Evolutionary conservation across 2,329 filamentous ascomycete species (phyloP), one percentile per base, ranked within the genome.

Genomic region (Aspergillus sp.): DNA sequence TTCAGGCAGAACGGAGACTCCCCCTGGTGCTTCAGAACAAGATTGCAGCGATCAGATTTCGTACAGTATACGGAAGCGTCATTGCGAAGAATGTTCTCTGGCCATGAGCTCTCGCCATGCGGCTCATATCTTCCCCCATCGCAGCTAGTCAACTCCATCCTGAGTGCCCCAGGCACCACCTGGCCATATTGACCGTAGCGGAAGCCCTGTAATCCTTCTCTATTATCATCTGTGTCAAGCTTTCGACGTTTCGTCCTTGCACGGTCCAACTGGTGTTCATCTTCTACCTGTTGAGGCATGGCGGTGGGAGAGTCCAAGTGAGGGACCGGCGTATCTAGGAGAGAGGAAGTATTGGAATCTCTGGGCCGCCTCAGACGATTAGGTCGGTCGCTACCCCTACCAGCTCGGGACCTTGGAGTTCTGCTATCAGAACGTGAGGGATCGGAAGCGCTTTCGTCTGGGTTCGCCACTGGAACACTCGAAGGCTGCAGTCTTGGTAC

Each of bases 61-160:
- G 92, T 96, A 77, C 92, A 96, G 73, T 97, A 98, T 2, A 97
- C 91, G 10, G 89, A 91, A 60, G 83, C 82, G 75, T 98, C 91
- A 73, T 93, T 88, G 67, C 86, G 87, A 63, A 98, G 82, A 28
- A 97, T 88, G 73, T 97, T 97, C 67, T 93, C 91, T 19, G 89
- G 87, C 12, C 85, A 84, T 64, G 91, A 91, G 30, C 76, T 77
- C 38, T 79, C 79, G 10, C 81, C 78, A 57, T 81, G 72, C 17
- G 75, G 78, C 67, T 88, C 85, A 68, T 84, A 85, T 61, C 82
- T 81, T 47, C 93, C 92, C 43, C 92, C 92, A 74, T 97, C 93
- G 72, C 92, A 97, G 80, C 89, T 95, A 52, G 91, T 85, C 63
- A 97, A 88, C 72, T 97, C 91, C 91, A 97, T 92, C 63, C 85